phyloP scores from a whole-genome alignment of 2,329 filamentous ascomycete genomes.

The Periconia sp. region DNA sequence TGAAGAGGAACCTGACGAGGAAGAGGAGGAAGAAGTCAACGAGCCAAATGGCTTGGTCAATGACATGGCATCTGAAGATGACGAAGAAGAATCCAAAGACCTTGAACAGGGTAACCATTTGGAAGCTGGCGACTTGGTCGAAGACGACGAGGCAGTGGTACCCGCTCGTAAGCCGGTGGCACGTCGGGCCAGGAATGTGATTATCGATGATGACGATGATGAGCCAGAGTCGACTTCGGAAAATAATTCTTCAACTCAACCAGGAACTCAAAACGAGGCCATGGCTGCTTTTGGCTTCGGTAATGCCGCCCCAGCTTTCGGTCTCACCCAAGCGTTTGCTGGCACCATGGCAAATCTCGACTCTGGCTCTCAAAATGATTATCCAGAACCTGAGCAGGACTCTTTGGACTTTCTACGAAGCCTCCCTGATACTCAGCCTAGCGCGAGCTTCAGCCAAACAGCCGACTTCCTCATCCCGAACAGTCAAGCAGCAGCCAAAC shows the following conservation, averaged over 20 bases:
- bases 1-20: constrained; percentile 36
- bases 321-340: constrained; percentile 88
- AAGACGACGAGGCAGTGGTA: constrained; percentile 53
- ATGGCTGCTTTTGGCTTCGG: constrained; percentile 50
- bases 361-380: constrained; percentile 42
- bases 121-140: constrained; percentile 49
- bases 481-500: constrained; percentile 54
- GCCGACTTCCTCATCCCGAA: constrained; percentile 64
- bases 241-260: constrained; percentile 26
- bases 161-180: constrained; percentile 57
- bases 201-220: constrained; percentile 68
- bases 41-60: constrained; percentile 45
- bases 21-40: constrained; percentile 30
- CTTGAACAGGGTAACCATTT: constrained; percentile 11
- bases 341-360: constrained; percentile 79
- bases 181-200: constrained; percentile 57
- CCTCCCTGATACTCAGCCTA: constrained; percentile 64
- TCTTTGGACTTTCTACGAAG: constrained; percentile 58
- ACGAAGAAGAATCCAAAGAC: constrained; percentile 29
- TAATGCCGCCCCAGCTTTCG: constrained; percentile 57
- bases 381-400: constrained; percentile 51
- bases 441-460: constrained; percentile 62
- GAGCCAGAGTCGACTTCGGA: constrained; percentile 26
- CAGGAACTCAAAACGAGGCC: constrained; percentile 33
- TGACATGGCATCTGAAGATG: constrained; percentile 49